These are phyloP conservation scores for Aspergillus pseudotamarii DNA, from an alignment of 2,329 filamentous ascomycete species.

Conservation along the genomic window DNA sequence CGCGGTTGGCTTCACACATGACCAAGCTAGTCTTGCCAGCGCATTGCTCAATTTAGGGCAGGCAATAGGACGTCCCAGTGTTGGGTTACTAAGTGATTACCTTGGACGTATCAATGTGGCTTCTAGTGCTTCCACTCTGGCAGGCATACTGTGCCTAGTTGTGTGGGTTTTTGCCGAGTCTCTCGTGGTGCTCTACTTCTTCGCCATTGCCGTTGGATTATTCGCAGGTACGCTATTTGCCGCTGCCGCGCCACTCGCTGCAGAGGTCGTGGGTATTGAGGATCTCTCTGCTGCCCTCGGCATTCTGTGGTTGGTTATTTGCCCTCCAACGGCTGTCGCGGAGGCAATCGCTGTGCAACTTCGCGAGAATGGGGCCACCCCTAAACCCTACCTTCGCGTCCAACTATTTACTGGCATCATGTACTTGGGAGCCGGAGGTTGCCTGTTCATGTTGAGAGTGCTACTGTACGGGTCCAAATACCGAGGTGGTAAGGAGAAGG, in stretches of 20 bases:
- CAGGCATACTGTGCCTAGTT: background rate
- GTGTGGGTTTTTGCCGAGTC: background rate
- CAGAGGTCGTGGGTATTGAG: background rate
- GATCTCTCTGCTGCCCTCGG: background rate
- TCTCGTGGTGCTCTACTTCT: background rate
- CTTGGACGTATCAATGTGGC: conserved; percentile 64
- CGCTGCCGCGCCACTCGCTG: background rate
- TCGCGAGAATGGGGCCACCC: background rate
- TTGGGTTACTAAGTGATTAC: conserved; percentile 61
- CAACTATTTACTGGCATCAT: background rate
- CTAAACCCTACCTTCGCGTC: background rate
- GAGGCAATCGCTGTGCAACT: conserved; percentile 1
- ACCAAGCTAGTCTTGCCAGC: conserved; percentile 59
- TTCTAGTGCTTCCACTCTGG: background rate
- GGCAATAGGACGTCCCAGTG: conserved; percentile 54
- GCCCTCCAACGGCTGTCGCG: background rate
- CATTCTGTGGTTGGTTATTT: background rate
- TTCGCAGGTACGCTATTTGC: background rate
- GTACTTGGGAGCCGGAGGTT: background rate
- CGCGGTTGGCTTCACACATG: conserved; percentile 56
- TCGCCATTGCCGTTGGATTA: background rate
- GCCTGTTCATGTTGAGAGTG: too few relatives aligned
- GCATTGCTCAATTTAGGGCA: conserved; percentile 64
- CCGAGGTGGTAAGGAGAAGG: too few relatives aligned
- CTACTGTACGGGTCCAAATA: too few relatives aligned